Conservation (phyloP, 2,329 filamentous ascomycete species). For the Calonectria hawksworthii region DNA sequence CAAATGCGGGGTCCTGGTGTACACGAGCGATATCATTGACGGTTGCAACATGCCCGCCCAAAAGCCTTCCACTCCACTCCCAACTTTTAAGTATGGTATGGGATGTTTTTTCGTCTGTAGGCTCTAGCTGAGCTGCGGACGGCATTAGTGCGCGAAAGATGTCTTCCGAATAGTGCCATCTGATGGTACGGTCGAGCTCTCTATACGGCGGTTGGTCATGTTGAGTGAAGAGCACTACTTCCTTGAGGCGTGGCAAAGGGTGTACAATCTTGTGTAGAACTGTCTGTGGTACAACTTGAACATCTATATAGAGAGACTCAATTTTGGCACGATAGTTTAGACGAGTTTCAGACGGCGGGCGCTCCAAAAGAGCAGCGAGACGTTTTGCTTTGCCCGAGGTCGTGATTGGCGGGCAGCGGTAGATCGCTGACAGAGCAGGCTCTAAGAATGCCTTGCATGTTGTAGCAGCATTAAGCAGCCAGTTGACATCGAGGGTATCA, state of each 20-base stretch:
- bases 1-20: slow-evolving; percentile 71
- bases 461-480: slow-evolving; percentile 75
- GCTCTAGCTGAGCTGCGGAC: slow-evolving; percentile 56
- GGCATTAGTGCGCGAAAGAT: slow-evolving; percentile 76
- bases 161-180: slow-evolving; percentile 78
- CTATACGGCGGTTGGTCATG: slow-evolving; percentile 78
- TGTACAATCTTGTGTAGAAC: slow-evolving; percentile 68
- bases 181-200: slow-evolving; percentile 66
- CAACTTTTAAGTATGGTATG: slow-evolving; percentile 64
- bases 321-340: slow-evolving; percentile 81
- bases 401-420: slow-evolving; percentile 76
- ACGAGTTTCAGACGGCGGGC: slow-evolving; percentile 60
- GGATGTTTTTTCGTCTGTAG: slow-evolving; percentile 49
- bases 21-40: slow-evolving; percentile 64
- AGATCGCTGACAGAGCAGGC: slow-evolving; percentile 80
- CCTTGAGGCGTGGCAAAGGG: slow-evolving; percentile 75
- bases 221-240: slow-evolving; percentile 80
- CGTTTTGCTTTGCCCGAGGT: slow-evolving; percentile 58
- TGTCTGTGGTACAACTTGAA: slow-evolving; percentile 69
- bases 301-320: slow-evolving; percentile 77
- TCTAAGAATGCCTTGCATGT: slow-evolving; percentile 77
- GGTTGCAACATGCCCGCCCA: slow-evolving; percentile 59
- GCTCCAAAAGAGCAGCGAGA: slow-evolving; percentile 68
- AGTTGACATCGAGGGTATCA: slow-evolving; percentile 65
- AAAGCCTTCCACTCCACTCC: slow-evolving; percentile 72